Percentiles rank a stretch among this genome's conserved stretches.
Evolutionary conservation across 2,329 filamentous ascomycete genomes (phyloP).

Genomic region (Madurella mycetomatis): DNA sequence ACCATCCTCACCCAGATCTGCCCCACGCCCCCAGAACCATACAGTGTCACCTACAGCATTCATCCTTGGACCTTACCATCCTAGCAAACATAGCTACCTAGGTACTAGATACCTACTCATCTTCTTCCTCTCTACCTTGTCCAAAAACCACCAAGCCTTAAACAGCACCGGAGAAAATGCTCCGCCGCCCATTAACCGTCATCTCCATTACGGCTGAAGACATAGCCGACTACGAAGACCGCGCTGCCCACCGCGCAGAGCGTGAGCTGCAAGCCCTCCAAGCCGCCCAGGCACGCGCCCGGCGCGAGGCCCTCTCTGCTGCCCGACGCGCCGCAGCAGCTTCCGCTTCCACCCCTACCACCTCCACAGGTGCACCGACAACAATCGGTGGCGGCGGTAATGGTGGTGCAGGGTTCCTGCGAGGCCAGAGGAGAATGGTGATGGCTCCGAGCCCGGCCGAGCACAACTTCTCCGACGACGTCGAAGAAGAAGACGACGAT

Average conservation of each 20-base stretch:
- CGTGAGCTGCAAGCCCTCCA: constrained; percentile 21
- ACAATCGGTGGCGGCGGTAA: neutral
- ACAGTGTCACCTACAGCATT: too few relatives aligned
- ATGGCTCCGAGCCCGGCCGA: neutral
- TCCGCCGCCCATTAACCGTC: constrained; percentile 57
- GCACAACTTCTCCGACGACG: constrained; percentile 11
- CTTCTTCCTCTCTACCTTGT: neutral
- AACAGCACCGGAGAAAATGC: constrained; percentile 24
- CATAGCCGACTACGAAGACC: constrained; percentile 65
- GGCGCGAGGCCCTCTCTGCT: constrained; percentile 2
- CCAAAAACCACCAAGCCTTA: too few relatives aligned
- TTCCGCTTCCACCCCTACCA: neutral
- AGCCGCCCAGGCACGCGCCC: constrained; percentile 13
- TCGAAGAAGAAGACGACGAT: constrained; percentile 4
- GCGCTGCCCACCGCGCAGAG: constrained; percentile 39
- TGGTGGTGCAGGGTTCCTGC: neutral
- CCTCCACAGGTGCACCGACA: neutral
- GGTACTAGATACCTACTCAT: too few relatives aligned
- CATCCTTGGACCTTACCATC: too few relatives aligned
- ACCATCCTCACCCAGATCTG: too few relatives aligned
- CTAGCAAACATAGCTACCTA: too few relatives aligned
- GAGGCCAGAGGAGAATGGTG: neutral
- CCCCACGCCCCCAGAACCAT: too few relatives aligned
- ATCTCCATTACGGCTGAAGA: constrained; percentile 67
- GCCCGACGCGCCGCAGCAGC: neutral